Conservation (phyloP, 306 rosid genomes). For the Lathyrus aphaca region DNA sequence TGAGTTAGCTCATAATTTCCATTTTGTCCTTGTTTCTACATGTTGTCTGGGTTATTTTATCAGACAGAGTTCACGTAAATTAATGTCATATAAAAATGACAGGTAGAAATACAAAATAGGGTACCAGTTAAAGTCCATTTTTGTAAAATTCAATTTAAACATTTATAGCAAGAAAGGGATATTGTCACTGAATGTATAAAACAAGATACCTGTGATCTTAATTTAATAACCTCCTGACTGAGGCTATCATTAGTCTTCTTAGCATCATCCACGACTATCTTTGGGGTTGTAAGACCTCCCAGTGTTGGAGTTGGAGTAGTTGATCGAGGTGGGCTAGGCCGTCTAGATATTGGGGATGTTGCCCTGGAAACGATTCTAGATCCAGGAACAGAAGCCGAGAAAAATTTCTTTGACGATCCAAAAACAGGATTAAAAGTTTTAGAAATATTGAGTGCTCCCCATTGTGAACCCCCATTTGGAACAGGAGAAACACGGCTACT, state of each 20-base stretch:
- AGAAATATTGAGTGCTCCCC: conserved; percentile 88
- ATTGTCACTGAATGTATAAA: conserved; percentile 13
- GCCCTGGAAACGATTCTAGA: conserved; percentile 99
- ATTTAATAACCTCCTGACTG: conserved; percentile 89
- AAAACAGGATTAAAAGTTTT: conserved; percentile 95
- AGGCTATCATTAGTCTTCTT: conserved; percentile 88
- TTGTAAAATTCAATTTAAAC: conserved; percentile 16
- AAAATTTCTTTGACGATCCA: conserved; percentile 97
- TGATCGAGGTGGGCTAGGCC: conserved; percentile 98
- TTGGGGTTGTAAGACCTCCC: conserved; percentile 96
- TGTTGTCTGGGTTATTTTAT: conserved; percentile 24
- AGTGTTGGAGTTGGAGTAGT: conserved; percentile 98
- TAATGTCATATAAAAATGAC: conserved; percentile 12
- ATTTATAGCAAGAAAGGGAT: conserved; percentile 32
- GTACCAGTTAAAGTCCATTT: conserved; percentile 12
- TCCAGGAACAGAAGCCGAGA: conserved; percentile 99
- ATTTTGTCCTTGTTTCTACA: conserved; percentile 23
- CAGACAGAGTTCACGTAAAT: conserved; percentile 23
- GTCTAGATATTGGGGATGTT: conserved; percentile 96
- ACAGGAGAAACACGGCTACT: conserved; percentile 96
- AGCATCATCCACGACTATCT: conserved; percentile 82
- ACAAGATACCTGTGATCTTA: conserved; percentile 81
- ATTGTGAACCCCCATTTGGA: conserved; percentile 92
- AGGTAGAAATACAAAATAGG: conserved; percentile 10
- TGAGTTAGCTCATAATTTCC: conserved; percentile 9